Conservation (phyloP, 495 filamentous ascomycete species). For the Penicillium canariense region DNA sequence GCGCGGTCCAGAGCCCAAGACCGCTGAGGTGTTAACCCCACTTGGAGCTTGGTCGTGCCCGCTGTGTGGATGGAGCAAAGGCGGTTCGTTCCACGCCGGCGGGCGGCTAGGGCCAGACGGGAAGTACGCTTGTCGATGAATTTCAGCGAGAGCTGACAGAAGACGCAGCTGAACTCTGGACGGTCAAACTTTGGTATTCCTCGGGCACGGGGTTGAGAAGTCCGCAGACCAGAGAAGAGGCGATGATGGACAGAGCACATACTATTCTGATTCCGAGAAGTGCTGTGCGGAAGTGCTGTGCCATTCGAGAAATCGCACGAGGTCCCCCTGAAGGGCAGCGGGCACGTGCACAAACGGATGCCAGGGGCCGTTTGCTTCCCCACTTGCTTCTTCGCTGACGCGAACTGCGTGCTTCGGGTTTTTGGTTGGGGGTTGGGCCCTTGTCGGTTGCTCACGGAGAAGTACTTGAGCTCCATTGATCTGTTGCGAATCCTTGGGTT, state of each 20-base stretch:
- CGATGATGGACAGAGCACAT: too few relatives aligned
- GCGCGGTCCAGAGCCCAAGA: slow-evolving; percentile 14
- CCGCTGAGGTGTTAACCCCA: slow-evolving; percentile 13
- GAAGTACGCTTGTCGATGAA: slow-evolving; percentile 19
- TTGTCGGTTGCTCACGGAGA: too few relatives aligned
- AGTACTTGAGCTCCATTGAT: not conserved
- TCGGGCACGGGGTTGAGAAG: too few relatives aligned
- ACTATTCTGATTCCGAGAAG: not conserved
- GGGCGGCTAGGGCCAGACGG: slow-evolving; percentile 18
- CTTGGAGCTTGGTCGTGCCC: slow-evolving; percentile 18
- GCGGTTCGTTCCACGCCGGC: slow-evolving; percentile 18
- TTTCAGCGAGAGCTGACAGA: not conserved
- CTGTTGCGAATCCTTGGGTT: too few relatives aligned
- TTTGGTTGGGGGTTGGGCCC: too few relatives aligned
- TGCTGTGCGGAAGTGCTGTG: too few relatives aligned
- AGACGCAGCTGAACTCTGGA: not conserved
- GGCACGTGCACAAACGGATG: slow-evolving; percentile 14
- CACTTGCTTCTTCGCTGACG: not conserved
- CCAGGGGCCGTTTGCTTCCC: slow-evolving; percentile 14
- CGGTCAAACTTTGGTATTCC: not conserved
- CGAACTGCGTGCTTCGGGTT: not conserved
- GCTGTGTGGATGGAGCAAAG: slow-evolving; percentile 9
- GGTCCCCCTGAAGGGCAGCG: slow-evolving; percentile 1
- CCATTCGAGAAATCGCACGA: too few relatives aligned
- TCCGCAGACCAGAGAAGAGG: too few relatives aligned